phyloP scores from a whole-genome alignment of 2,329 filamentous ascomycete genomes.

The Nothopassalora personata region DNA sequence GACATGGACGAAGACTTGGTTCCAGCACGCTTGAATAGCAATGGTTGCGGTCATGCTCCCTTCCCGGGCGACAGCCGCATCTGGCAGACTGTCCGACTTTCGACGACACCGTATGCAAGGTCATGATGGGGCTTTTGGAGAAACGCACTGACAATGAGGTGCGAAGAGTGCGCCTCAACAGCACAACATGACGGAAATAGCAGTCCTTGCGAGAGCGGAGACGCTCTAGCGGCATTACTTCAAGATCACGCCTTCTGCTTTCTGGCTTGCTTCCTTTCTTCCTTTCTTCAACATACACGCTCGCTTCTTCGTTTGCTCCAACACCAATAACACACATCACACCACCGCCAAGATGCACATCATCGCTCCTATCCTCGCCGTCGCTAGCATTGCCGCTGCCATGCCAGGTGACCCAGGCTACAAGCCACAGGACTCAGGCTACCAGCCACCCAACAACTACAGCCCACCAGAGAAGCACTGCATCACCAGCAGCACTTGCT shows the following conservation, averaged over 20 bases:
- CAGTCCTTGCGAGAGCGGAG: not conserved
- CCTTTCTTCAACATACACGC: not conserved
- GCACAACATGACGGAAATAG: not conserved
- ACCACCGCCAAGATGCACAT: constrained; percentile 14
- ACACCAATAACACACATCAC: not conserved
- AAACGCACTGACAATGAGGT: not conserved
- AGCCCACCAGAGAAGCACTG: constrained; percentile 5
- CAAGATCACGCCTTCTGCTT: not conserved
- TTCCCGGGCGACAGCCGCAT: not conserved
- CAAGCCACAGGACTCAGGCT: not conserved
- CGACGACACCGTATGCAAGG: not conserved
- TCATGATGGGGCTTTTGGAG: not conserved
- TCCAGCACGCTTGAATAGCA: not conserved
- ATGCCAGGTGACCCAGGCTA: constrained; percentile 9
- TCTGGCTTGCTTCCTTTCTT: not conserved
- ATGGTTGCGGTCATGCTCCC: not conserved
- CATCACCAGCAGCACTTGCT: constrained; percentile 16
- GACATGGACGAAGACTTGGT: not conserved
- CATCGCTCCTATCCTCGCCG: constrained; percentile 9
- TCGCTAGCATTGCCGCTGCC: constrained; percentile 13
- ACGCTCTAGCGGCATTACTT: not conserved
- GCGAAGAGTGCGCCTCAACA: not conserved
- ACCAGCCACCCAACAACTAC: not conserved
- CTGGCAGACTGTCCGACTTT: not conserved
- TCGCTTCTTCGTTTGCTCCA: not conserved